A percentile compares a stretch with the other conserved stretches of the same genome.
Conservation (phyloP, 441 rosid species). For the Euphorbia schlechtendalii region DNA sequence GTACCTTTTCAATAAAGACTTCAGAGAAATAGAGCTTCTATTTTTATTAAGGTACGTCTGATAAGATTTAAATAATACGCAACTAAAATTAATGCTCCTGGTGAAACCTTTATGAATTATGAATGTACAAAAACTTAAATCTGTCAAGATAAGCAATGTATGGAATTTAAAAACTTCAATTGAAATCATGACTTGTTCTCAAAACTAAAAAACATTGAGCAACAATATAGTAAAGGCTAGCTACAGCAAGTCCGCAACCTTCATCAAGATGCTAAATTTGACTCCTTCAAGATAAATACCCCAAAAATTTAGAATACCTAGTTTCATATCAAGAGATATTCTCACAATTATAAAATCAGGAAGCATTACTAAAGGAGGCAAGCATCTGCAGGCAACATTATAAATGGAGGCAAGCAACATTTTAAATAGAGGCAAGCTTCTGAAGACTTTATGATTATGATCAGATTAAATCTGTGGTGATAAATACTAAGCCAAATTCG, state of each 20-base stretch:
- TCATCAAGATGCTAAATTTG: not conserved
- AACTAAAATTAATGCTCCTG: not conserved
- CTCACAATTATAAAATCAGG: not conserved
- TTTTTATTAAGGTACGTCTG: not conserved
- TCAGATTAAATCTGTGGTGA: not conserved
- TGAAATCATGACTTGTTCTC: not conserved
- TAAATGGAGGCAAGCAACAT: not conserved
- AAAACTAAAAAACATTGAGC: not conserved
- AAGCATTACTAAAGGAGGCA: too few relatives aligned
- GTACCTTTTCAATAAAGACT: not conserved
- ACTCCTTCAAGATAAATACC: not conserved
- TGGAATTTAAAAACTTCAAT: not conserved
- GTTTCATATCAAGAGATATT: not conserved
- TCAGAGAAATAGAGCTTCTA: not conserved
- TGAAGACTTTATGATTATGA: not conserved
- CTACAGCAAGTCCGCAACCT: not conserved
- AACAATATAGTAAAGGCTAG: too few relatives aligned
- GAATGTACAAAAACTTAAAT: not conserved
- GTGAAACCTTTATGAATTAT: too few relatives aligned
- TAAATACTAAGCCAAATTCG: not conserved
- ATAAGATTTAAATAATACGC: not conserved
- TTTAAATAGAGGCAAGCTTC: not conserved
- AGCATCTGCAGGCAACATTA: too few relatives aligned
- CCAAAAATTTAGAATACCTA: not conserved
- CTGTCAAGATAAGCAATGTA: not conserved